Base-by-base conservation (phyloP, 495 filamentous ascomycete species). In the Annulohypoxylon stygium region DNA sequence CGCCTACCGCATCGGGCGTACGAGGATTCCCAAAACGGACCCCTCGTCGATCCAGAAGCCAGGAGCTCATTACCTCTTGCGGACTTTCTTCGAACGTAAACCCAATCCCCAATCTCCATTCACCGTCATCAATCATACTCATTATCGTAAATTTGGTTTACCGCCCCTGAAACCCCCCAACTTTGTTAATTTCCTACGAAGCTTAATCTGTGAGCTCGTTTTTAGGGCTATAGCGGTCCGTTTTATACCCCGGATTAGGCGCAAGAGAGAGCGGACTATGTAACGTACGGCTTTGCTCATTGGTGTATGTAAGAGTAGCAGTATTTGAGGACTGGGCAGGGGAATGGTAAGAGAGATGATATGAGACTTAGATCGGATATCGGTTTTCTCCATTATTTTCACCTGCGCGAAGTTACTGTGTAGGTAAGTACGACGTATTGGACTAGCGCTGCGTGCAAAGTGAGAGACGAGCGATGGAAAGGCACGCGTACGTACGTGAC, bases 61-160 rank as follows among this genome's bases (percentile, higher is more conserved):
- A 12, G 61, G 54, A 54, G 55, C 47, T 61, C 12, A 65, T 57
- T 73, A 37, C 70, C 65, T 6, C 48, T 73, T 69, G 33, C 33
- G 60, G 60, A 20, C 16, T 68, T 43, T n/a, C 30, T 3, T 30
- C 30, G 30, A 54, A 65, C 60, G 45, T 73, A 30, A 30, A 30
- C 30, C 30, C 30, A 30, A 30, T 30, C 30, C 3, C 30, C 2
- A 30, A 6, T 30, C 30, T 30, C 30, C 30, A 30, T 30, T 30
- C 30, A 3, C 30, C 30, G 30, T 30, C 30, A 30, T 30, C 30
- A 30, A 30, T 30, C 30, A 30, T 30, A 30, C 30, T 30, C 25
- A 33, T 14, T 26, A 1, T 45, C 41, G 14, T 45, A 4, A 12
- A 10, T 4, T 41, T 43, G 39, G 39, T n/a, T n/a, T 43, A 7